phyloP scores from a whole-genome alignment of 164 flowering plant genomes.

The Litsea cubeba region DNA sequence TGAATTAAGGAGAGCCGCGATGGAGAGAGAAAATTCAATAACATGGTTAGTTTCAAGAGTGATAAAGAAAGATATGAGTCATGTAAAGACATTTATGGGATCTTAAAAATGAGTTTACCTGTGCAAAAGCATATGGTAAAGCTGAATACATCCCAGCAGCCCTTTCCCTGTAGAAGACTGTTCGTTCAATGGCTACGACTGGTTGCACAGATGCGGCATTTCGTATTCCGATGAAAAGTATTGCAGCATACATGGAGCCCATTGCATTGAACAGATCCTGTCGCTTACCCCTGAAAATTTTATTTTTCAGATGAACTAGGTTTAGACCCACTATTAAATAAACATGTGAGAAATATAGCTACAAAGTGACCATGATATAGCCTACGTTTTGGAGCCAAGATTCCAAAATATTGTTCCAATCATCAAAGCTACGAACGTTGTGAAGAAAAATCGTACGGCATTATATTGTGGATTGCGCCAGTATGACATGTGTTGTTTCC shows the following conservation, averaged over 20 bases:
- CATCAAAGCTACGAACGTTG: conserved; percentile 38
- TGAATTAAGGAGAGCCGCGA: background rate
- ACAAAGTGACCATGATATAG: background rate
- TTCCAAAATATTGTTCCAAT: conserved; percentile 51
- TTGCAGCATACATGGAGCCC: conserved; percentile 62
- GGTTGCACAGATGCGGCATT: conserved; percentile 56
- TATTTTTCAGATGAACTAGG: background rate
- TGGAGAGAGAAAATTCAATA: background rate
- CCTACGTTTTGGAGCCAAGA: conserved; percentile 34
- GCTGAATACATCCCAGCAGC: conserved; percentile 67
- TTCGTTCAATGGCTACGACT: conserved; percentile 50
- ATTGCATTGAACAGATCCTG: conserved; percentile 51
- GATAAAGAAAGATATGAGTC: too few species aligned
- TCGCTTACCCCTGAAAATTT: conserved; percentile 20
- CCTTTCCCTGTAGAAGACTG: conserved; percentile 54
- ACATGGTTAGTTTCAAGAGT: too few species aligned
- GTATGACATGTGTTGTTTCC: conserved; percentile 48
- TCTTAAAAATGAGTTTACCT: conserved; percentile 21
- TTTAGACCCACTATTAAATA: background rate
- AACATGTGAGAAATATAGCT: background rate
- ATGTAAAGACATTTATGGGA: too few species aligned
- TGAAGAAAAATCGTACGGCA: conserved; percentile 46
- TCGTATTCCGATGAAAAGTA: conserved; percentile 42
- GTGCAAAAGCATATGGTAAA: conserved; percentile 54
- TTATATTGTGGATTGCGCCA: conserved; percentile 55